phyloP scores from a whole-genome alignment of 805 yeast species.

The Candida berthetii region DNA sequence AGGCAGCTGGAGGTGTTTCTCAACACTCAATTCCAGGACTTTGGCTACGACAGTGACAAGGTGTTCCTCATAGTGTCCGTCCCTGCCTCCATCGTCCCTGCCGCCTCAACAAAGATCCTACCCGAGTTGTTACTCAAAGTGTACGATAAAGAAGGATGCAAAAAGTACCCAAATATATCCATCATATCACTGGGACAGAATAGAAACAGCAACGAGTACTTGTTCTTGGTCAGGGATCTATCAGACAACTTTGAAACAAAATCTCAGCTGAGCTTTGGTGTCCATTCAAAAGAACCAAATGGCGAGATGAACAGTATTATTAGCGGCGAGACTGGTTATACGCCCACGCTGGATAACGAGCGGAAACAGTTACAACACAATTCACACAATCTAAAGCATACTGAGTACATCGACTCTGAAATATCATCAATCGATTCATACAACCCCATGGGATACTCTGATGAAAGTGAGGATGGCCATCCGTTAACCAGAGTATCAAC shows the following conservation, averaged over 20 bases:
- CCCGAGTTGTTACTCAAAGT: neutral
- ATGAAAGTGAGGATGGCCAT: neutral
- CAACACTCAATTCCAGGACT: slow-evolving; percentile 1
- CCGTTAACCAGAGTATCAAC: slow-evolving; percentile 11
- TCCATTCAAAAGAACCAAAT: neutral
- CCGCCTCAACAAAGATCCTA: neutral
- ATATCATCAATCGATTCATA: slow-evolving; percentile 2
- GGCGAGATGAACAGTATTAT: slow-evolving; percentile 2
- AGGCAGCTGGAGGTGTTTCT: slow-evolving; percentile 23
- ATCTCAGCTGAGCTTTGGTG: slow-evolving; percentile 17
- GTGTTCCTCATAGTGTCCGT: neutral
- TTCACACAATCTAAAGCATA: neutral
- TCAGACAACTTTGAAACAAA: slow-evolving; percentile 22
- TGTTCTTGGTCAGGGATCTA: slow-evolving; percentile 23
- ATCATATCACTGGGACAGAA: slow-evolving; percentile 1
- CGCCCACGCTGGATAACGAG: neutral
- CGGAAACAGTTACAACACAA: neutral
- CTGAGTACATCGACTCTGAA: neutral
- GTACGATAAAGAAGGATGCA: slow-evolving; percentile 21
- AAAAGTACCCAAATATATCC: slow-evolving; percentile 20
- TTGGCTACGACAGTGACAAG: neutral
- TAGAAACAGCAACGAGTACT: slow-evolving; percentile 24
- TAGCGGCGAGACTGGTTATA: slow-evolving; percentile 4
- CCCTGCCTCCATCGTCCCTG: neutral
- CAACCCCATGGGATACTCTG: neutral